Percentiles rank a stretch among this genome's conserved stretches.
These are phyloP conservation scores for Phytophthora sojae DNA, from an alignment of 352 stramenopile genomes.

Conservation along the genomic window DNA sequence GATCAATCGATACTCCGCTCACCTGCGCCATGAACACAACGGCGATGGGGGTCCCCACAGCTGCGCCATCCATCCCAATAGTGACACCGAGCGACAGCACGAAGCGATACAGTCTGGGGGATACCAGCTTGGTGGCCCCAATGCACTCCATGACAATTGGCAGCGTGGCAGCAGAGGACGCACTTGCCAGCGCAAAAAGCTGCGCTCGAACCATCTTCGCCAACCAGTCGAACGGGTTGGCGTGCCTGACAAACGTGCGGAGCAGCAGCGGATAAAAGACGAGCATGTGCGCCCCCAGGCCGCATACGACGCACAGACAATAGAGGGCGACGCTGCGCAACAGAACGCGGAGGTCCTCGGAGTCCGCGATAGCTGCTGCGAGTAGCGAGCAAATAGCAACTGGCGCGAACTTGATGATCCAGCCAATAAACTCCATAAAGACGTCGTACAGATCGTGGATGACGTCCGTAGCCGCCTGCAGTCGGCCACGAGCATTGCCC, in stretches of 20 bases:
- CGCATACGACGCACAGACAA: constrained; percentile 52
- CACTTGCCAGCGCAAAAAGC: constrained; percentile 74
- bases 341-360: constrained; percentile 32
- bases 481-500: constrained; percentile 16
- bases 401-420: constrained; percentile 53
- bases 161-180: constrained; percentile 78
- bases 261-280: constrained; percentile 56
- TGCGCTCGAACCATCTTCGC: constrained; percentile 64
- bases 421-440: constrained; percentile 58
- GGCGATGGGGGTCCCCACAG: constrained; percentile 72
- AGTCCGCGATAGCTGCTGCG: constrained; percentile 54
- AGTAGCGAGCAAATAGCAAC: constrained; percentile 75
- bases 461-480: constrained; percentile 31
- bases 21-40: constrained; percentile 76
- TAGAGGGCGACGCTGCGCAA: constrained; percentile 54
- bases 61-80: constrained; percentile 71
- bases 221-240: constrained; percentile 59
- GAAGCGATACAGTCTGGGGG: constrained; percentile 58
- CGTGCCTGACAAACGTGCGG: constrained; percentile 45
- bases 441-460: constrained; percentile 51
- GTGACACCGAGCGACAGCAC: constrained; percentile 68
- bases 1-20: constrained; percentile 45
- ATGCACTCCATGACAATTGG: constrained; percentile 71
- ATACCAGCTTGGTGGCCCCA: constrained; percentile 57
- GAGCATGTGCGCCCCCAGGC: constrained; percentile 44